These are phyloP conservation scores for Ascochyta clinopodiicola DNA, from an alignment of 2,329 filamentous ascomycete genomes.

Conservation along the genomic window DNA sequence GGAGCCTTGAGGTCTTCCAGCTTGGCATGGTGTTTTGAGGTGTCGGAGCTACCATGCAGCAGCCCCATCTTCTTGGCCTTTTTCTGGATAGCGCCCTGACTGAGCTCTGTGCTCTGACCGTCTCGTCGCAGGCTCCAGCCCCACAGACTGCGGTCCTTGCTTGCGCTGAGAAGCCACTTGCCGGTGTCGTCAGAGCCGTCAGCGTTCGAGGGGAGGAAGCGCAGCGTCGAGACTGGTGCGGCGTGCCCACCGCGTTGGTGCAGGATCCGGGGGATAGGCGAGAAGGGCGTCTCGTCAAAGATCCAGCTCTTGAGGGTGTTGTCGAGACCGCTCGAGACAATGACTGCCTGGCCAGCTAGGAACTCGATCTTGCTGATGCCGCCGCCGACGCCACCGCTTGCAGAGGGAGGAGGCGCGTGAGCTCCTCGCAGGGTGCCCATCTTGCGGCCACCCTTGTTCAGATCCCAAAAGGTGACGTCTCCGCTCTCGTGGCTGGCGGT, in stretches of 20 bases:
- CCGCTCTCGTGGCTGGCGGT: constrained; percentile 80
- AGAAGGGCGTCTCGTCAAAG: constrained; percentile 91
- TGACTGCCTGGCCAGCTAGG: constrained; percentile 83
- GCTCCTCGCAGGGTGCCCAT: constrained; percentile 87
- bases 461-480: constrained; percentile 94
- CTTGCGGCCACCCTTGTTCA: constrained; percentile 86
- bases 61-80: constrained; percentile 90
- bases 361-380: constrained; percentile 91
- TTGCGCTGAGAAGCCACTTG: constrained; percentile 93
- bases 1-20: constrained; percentile 83
- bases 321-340: constrained; percentile 88
- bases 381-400: constrained; percentile 64
- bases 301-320: constrained; percentile 97
- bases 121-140: constrained; percentile 94
- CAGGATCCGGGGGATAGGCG: constrained; percentile 80
- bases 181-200: constrained; percentile 87
- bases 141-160: constrained; percentile 90
- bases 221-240: constrained; percentile 79
- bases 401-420: constrained; percentile 75
- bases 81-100: constrained; percentile 85
- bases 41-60: constrained; percentile 62
- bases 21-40: constrained; percentile 67
- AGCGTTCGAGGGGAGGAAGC: constrained; percentile 86
- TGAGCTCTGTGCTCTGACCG: constrained; percentile 91
- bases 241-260: constrained; percentile 90